phyloP scores from a whole-genome alignment of 2,329 filamentous ascomycete genomes.

The Xylariaceae sp. region DNA sequence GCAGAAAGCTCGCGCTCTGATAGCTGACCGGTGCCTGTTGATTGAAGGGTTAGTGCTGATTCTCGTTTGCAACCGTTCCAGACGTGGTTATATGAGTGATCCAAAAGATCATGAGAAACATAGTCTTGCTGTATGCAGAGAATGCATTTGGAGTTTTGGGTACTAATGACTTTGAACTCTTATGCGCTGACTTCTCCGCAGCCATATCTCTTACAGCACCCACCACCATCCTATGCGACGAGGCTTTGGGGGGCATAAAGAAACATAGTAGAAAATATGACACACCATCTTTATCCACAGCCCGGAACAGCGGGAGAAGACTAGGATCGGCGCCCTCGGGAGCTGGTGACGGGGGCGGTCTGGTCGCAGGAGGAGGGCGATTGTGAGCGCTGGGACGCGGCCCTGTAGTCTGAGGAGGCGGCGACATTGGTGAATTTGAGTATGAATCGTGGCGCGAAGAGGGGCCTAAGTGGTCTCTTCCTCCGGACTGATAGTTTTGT shows the following conservation, averaged over 20 bases:
- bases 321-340: slow-evolving; percentile 60
- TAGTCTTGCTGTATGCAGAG: no score
- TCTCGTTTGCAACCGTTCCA: background rate
- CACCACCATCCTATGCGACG: background rate
- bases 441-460: slow-evolving; percentile 15
- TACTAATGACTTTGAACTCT: background rate
- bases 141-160: no score
- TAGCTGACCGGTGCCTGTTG: slow-evolving; percentile 69
- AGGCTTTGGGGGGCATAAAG: background rate
- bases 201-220: background rate
- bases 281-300: slow-evolving; percentile 80
- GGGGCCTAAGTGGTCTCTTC: slow-evolving; percentile 16
- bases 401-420: slow-evolving; percentile 43
- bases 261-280: slow-evolving; percentile 11
- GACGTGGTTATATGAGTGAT: slow-evolving; percentile 9
- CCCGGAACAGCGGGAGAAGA: slow-evolving; percentile 80
- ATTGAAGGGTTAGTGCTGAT: slow-evolving; percentile 6
- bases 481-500: slow-evolving; percentile 25
- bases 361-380: slow-evolving; percentile 53
- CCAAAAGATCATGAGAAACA: no score
- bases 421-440: slow-evolving; percentile 41
- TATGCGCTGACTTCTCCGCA: background rate
- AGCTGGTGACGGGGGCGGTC: slow-evolving; percentile 63
- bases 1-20: slow-evolving; percentile 82
- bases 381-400: slow-evolving; percentile 42